phyloP scores from a whole-genome alignment of 2,329 filamentous ascomycete genomes.

The Aspergillus ochraceus region DNA sequence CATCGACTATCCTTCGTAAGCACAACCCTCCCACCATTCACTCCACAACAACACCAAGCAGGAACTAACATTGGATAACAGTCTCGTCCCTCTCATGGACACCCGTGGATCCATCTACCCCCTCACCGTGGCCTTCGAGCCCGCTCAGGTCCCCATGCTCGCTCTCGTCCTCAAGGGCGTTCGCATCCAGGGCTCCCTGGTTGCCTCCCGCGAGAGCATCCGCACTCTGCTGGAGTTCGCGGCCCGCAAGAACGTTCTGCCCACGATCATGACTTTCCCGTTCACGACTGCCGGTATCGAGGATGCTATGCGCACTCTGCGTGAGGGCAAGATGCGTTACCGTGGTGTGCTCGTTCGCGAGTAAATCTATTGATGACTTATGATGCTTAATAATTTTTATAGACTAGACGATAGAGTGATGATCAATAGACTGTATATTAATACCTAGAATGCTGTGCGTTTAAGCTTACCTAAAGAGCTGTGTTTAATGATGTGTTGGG shows the following conservation, averaged over 20 bases:
- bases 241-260: constrained; percentile 59
- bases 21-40: not conserved
- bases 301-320: constrained; percentile 47
- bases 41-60: not conserved
- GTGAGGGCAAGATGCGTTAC: constrained; percentile 31
- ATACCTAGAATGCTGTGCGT: too few relatives aligned
- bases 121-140: constrained; percentile 22
- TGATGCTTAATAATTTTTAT: not conserved
- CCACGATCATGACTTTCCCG: constrained; percentile 64
- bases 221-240: constrained; percentile 67
- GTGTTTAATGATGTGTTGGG: too few relatives aligned
- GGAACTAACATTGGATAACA: not conserved
- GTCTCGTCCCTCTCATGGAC: constrained; percentile 25
- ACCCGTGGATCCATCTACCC: constrained; percentile 29
- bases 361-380: not conserved
- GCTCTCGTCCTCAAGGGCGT: constrained; percentile 54
- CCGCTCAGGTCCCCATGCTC: constrained; percentile 38
- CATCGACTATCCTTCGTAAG: constrained; percentile 18
- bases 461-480: too few relatives aligned
- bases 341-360: constrained; percentile 42
- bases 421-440: not conserved
- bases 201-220: constrained; percentile 61
- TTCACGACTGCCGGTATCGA: constrained; percentile 52
- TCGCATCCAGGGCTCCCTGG: constrained; percentile 62
- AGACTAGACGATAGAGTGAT: not conserved